These are phyloP conservation scores for Cystobasidium onofrii DNA, from an alignment of 768 basidiomycete species.

Conservation along the genomic window DNA sequence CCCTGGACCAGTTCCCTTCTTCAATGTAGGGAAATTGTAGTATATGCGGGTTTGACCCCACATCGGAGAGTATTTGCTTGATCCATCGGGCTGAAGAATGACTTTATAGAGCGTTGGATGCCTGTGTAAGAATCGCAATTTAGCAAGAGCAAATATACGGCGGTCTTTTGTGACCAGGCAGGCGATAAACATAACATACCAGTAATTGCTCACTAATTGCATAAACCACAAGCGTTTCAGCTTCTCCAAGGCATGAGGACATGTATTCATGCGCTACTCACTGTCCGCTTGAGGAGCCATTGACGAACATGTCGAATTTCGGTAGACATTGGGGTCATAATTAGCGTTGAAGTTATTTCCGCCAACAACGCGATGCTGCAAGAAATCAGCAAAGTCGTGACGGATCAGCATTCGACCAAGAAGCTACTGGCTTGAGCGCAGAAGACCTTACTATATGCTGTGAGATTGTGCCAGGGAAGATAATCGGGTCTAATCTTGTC, in stretches of 20 bases:
- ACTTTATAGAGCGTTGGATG: conserved; percentile 24
- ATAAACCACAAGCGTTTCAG: too few species aligned
- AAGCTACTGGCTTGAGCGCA: neutral
- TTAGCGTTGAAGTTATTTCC: conserved; percentile 20
- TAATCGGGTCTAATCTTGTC: conserved; percentile 21
- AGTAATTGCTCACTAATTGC: conserved; percentile 5
- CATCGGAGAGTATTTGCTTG: conserved; percentile 14
- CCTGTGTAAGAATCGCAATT: conserved; percentile 1
- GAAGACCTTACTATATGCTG: conserved; percentile 8
- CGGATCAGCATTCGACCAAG: neutral
- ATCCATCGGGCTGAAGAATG: neutral
- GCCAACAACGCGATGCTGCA: conserved; percentile 27
- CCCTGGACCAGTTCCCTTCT: conserved; percentile 8
- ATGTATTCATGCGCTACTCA: neutral
- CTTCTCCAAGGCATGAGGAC: too few species aligned
- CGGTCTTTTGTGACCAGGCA: too few species aligned
- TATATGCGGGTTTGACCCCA: conserved; percentile 26
- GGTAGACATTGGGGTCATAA: conserved; percentile 1
- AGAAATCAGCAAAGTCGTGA: neutral
- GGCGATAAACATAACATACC: neutral
- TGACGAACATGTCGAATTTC: conserved; percentile 5
- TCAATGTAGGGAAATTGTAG: conserved; percentile 30
- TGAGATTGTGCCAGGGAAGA: conserved; percentile 12
- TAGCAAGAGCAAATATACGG: too few species aligned
- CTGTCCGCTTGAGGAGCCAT: conserved; percentile 21